These are phyloP conservation scores for Hordeum marinum DNA, from an alignment of 176 grass and related monocot genomes.

Conservation along the genomic window DNA sequence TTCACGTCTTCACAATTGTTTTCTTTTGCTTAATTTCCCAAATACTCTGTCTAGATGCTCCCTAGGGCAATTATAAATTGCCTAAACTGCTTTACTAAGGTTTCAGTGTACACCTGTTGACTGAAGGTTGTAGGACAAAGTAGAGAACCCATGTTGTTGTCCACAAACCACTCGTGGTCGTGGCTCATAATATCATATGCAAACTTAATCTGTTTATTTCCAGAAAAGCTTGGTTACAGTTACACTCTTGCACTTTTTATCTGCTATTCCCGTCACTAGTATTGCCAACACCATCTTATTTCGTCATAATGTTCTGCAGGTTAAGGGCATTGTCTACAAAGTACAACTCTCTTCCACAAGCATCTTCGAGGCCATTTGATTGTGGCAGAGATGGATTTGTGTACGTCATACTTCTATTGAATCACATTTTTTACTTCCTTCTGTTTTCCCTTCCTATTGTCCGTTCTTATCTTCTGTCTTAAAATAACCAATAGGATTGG, in stretches of 20 bases:
- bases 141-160: background rate
- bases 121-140: background rate
- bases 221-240: background rate
- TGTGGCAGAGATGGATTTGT: slow-evolving; percentile 97
- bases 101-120: background rate
- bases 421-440: background rate
- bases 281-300: background rate
- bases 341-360: slow-evolving; percentile 56
- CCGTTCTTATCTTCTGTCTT: slow-evolving; percentile 14
- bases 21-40: slow-evolving; percentile 15
- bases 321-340: slow-evolving; percentile 85
- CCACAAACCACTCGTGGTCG: background rate
- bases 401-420: slow-evolving; percentile 35
- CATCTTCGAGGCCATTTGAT: slow-evolving; percentile 87
- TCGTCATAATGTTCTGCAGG: slow-evolving; percentile 26
- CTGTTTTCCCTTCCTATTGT: background rate
- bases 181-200: background rate
- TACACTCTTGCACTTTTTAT: background rate
- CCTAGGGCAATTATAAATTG: background rate
- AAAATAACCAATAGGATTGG: slow-evolving; percentile 66
- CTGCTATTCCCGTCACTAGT: background rate
- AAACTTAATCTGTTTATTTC: background rate
- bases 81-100: background rate
- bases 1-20: background rate
- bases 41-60: background rate